A percentile compares a stretch with the other conserved stretches of the same genome.
These are phyloP conservation scores for Diaporthe eres DNA, from an alignment of 2,329 filamentous ascomycete species.

Conservation along the genomic window DNA sequence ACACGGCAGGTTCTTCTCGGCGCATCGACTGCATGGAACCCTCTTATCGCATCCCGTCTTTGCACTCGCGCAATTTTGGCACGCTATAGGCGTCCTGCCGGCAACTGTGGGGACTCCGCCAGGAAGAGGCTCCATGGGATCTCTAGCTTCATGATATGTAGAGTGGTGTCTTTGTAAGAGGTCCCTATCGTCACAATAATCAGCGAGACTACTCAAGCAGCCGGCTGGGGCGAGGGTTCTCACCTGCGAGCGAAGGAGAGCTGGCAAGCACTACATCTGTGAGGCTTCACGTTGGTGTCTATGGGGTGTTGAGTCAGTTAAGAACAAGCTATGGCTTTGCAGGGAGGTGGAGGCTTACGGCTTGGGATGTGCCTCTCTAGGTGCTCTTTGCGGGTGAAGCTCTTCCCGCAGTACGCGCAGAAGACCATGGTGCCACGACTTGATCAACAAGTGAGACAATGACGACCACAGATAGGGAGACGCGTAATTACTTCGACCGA, in stretches of 20 bases:
- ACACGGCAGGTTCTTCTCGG: slow-evolving; percentile 63
- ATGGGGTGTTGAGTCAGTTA: slow-evolving; percentile 39
- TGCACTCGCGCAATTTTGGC: slow-evolving; percentile 63
- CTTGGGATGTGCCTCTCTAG: slow-evolving; percentile 68
- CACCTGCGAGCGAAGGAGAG: slow-evolving; percentile 66
- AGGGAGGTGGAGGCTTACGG: slow-evolving; percentile 56
- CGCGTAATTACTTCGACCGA: slow-evolving; percentile 29
- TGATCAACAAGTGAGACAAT: slow-evolving; percentile 39
- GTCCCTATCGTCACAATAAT: slow-evolving; percentile 54
- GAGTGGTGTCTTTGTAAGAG: slow-evolving; percentile 65
- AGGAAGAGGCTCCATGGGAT: slow-evolving; percentile 60
- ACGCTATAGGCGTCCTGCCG: slow-evolving; percentile 63
- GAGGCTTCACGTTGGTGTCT: slow-evolving; percentile 71
- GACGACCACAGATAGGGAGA: slow-evolving; percentile 1
- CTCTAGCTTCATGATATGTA: slow-evolving; percentile 65
- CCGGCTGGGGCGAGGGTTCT: slow-evolving; percentile 29
- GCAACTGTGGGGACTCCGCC: slow-evolving; percentile 59
- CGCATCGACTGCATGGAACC: slow-evolving; percentile 63
- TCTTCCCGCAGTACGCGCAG: slow-evolving; percentile 68
- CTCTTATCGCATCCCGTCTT: slow-evolving; percentile 67
- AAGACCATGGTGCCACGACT: slow-evolving; percentile 56
- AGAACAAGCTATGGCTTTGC: neutral
- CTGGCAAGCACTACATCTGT: slow-evolving; percentile 63
- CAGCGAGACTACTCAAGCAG: neutral
- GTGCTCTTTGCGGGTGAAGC: slow-evolving; percentile 69